A percentile compares a stretch with the other conserved stretches of the same genome.
phyloP scores from a whole-genome alignment of 2,329 filamentous ascomycete genomes.

The Penicillium sp. region DNA sequence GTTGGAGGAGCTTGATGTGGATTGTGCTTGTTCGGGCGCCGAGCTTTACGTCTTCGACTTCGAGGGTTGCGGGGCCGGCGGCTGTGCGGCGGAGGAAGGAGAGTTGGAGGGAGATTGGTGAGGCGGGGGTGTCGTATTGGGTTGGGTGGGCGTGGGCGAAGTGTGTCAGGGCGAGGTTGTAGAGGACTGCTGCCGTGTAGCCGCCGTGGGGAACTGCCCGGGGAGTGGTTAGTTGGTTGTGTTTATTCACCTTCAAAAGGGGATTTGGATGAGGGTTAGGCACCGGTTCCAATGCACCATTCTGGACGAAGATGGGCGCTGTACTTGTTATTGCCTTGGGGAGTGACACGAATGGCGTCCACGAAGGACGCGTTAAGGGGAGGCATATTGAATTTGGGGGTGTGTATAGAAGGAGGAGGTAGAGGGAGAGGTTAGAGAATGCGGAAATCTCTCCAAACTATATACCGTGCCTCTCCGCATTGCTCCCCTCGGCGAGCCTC shows the following conservation, averaged over 20 bases:
- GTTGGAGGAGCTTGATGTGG: constrained; percentile 59
- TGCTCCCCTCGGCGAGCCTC: background rate
- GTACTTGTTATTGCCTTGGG: constrained; percentile 58
- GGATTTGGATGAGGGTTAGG: background rate
- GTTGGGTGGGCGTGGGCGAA: constrained; percentile 61
- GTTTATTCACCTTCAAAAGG: constrained; percentile 1
- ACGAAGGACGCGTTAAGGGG: constrained; percentile 36
- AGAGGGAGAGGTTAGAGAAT: background rate
- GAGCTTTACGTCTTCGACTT: constrained; percentile 64
- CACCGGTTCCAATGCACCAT: constrained; percentile 69
- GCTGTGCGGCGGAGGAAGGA: constrained; percentile 67
- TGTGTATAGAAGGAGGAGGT: background rate
- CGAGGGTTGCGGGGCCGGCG: constrained; percentile 58
- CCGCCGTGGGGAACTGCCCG: constrained; percentile 68
- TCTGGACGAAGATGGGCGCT: constrained; percentile 56
- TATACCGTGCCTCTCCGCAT: constrained; percentile 4
- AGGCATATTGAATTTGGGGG: constrained; percentile 15
- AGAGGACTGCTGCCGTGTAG: constrained; percentile 65
- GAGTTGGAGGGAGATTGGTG: constrained; percentile 65
- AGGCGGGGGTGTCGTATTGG: constrained; percentile 51
- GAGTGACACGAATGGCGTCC: constrained; percentile 41
- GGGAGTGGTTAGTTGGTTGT: constrained; percentile 12
- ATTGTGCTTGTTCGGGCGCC: constrained; percentile 65
- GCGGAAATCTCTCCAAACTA: background rate
- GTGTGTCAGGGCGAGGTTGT: constrained; percentile 61